Conservation (phyloP, 805 yeast genomes). For the Kodamaea nitidulidarum region DNA sequence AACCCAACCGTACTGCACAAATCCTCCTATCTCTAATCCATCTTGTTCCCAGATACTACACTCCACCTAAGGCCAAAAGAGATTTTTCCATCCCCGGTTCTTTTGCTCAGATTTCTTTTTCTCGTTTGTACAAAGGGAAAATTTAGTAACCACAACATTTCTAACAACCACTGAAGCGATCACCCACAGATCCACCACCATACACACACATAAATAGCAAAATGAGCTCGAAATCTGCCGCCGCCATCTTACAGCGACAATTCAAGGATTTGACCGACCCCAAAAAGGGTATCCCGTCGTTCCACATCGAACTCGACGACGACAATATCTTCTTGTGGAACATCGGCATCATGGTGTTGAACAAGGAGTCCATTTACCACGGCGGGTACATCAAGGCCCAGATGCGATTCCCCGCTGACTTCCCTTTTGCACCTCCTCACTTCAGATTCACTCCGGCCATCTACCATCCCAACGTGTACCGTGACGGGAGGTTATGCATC, state of each 20-base stretch:
- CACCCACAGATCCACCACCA: not conserved
- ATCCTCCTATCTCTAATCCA: too few species aligned
- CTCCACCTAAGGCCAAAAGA: too few species aligned
- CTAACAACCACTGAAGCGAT: slow-evolving; percentile 5
- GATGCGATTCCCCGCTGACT: slow-evolving; percentile 88
- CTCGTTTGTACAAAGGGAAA: slow-evolving; percentile 7
- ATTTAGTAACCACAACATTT: slow-evolving; percentile 9
- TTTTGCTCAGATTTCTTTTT: slow-evolving; percentile 5
- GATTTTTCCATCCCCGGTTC: not conserved
- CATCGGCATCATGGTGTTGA: slow-evolving; percentile 87
- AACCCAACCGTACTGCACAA: too few species aligned
- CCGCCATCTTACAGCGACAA: slow-evolving; percentile 87
- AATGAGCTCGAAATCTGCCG: slow-evolving; percentile 60
- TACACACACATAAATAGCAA: slow-evolving; percentile 1
- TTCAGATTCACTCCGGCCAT: slow-evolving; percentile 91
- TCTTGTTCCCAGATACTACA: too few species aligned
- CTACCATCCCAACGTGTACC: slow-evolving; percentile 91
- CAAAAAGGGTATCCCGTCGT: slow-evolving; percentile 57
- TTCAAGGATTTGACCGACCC: slow-evolving; percentile 92
- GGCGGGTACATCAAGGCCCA: slow-evolving; percentile 95
- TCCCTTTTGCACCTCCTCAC: slow-evolving; percentile 89
- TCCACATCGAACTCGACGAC: slow-evolving; percentile 62
- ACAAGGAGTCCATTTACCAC: slow-evolving; percentile 83
- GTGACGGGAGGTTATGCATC: slow-evolving; percentile 90
- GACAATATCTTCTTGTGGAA: slow-evolving; percentile 67